Percentiles rank a stretch among this genome's conserved stretches.
phyloP scores from a whole-genome alignment of 2,329 filamentous ascomycete species.

The Chaetomium globosum region DNA sequence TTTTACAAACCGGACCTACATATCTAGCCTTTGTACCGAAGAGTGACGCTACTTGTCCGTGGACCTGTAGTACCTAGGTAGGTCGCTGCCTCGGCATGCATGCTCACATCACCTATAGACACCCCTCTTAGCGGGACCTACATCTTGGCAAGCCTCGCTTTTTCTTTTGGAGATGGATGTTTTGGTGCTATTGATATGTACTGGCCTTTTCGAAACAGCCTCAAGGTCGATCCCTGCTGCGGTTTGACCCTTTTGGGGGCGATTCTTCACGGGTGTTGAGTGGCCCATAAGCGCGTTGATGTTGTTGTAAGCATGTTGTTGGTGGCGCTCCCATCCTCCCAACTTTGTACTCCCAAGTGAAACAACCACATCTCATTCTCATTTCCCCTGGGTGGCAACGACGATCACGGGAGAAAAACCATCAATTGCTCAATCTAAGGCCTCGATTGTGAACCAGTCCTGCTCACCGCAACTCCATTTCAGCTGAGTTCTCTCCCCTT shows the following conservation, averaged over 20 bases:
- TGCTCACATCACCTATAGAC: neutral
- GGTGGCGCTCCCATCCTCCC: neutral
- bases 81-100: neutral
- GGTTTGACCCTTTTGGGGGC: neutral
- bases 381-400: neutral
- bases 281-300: neutral
- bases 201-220: neutral
- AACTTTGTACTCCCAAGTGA: neutral
- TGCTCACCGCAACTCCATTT: conserved; percentile 2
- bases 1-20: neutral
- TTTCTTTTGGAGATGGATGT: neutral
- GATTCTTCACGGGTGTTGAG: neutral
- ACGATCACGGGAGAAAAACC: neutral
- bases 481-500: neutral
- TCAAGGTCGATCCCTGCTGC: neutral
- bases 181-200: neutral
- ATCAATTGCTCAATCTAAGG: neutral
- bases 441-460: neutral
- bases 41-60: neutral
- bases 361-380: neutral
- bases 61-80: neutral
- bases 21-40: neutral
- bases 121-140: neutral
- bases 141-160: neutral
- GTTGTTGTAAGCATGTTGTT: neutral